Base-by-base conservation (phyloP, 1,284 basidiomycete genomes). In the Grifola frondosa region DNA sequence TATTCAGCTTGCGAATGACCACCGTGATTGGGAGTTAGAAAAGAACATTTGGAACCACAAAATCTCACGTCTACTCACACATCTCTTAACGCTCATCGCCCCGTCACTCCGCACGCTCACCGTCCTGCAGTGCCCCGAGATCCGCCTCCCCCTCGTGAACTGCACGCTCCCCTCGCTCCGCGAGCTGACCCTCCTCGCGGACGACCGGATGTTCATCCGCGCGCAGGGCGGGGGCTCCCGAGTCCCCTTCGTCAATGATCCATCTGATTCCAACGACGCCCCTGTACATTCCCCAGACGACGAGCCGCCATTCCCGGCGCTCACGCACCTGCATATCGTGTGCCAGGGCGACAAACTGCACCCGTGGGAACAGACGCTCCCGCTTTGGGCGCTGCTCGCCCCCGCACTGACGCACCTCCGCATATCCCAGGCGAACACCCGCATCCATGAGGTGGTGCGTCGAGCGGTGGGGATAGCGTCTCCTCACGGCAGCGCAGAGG, bases 321-420 rank as follows among this genome's bases (percentile, higher is more conserved):
- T 51, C 37, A 51, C 46, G 3, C 49, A 51, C 26, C 43, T 51
- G 8, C 49, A 51, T 34, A 35, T 48, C 40, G 46, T 51, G 6
- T 46, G 41, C 40, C 43, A 51, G 20, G 49, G 49, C 37, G 21
- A 26, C 16, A 48, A 46, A 34, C 32, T 32, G 37, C 24, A 38
- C 16, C 39, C 42, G 8, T 47, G 48, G 48, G 44, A 44, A 42
- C 33, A 31, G 34, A 50, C 49, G 31, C 36, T 50, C 19, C 45
- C 44, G 15, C 12, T 39, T 21, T 50, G 48, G 49, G 35, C 34
- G 5, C 24, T 24, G 16, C 42, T 47, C 15, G 49, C 49, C 16
- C 45, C 49, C 5, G 33, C 30, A 15, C 20, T 50, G 31, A 50
- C 44, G 37, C 49, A 47, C 22, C 26, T 50, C 30, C 34, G 45